These are phyloP conservation scores for Wickerhamomyces rabaulensis DNA, from an alignment of 805 yeast genomes.

Conservation along the genomic window DNA sequence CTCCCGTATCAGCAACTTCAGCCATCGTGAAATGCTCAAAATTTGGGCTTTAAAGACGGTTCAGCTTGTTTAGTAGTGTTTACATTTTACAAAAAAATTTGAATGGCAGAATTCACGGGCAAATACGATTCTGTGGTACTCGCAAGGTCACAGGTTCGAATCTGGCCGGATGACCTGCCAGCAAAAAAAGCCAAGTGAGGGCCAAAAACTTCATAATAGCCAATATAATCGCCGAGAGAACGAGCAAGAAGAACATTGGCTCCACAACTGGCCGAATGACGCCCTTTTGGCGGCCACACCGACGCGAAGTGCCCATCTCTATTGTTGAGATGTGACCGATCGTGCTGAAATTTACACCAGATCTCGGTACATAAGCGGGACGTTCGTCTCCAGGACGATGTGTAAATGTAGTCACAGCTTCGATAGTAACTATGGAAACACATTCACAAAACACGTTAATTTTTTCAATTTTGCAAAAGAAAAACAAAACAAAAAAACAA, in stretches of 20 bases:
- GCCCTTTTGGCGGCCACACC: too few species aligned
- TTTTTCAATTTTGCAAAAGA: neutral
- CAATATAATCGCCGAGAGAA: too few species aligned
- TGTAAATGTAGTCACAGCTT: neutral
- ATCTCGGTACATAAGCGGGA: too few species aligned
- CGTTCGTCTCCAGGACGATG: too few species aligned
- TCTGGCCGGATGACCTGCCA: neutral
- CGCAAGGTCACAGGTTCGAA: neutral
- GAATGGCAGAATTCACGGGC: neutral
- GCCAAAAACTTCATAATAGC: too few species aligned
- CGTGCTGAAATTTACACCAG: neutral
- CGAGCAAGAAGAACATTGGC: too few species aligned
- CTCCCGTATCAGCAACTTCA: neutral
- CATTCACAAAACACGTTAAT: neutral
- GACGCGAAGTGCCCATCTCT: too few species aligned
- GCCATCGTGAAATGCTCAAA: neutral
- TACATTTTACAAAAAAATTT: neutral
- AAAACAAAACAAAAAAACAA: conserved; percentile 1
- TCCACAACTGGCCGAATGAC: too few species aligned
- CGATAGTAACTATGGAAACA: neutral
- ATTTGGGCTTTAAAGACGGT: too few species aligned
- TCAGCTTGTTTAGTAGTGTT: neutral
- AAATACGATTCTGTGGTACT: too few species aligned
- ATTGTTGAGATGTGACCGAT: neutral
- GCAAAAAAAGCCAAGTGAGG: too few species aligned